phyloP scores from a whole-genome alignment of 306 rosid species.

The Vigna reflexopilosa region DNA sequence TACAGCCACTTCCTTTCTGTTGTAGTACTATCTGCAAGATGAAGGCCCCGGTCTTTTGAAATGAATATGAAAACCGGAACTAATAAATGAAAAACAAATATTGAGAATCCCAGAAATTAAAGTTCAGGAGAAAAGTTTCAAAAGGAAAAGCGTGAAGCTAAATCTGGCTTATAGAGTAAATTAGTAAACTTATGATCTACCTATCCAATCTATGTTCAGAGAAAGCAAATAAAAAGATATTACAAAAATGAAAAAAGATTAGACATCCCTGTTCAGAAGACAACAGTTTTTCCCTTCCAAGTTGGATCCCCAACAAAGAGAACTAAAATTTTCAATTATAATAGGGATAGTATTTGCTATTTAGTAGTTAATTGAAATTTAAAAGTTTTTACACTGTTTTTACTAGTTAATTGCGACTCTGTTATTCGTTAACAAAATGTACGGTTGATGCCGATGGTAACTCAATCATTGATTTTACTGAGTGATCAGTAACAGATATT shows the following conservation, averaged over 20 bases:
- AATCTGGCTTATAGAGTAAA: slow-evolving; percentile 15
- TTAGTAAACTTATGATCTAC: slow-evolving; percentile 15
- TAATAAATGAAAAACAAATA: slow-evolving; percentile 7
- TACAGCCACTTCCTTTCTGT: slow-evolving; percentile 60
- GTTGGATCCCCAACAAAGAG: not conserved
- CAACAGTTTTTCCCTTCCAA: slow-evolving; percentile 23
- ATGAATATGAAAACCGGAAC: slow-evolving; percentile 7
- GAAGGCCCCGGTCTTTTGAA: slow-evolving; percentile 21
- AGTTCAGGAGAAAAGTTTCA: not conserved
- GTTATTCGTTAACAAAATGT: not conserved
- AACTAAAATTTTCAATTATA: slow-evolving; percentile 7
- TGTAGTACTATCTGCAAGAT: slow-evolving; percentile 76
- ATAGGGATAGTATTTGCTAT: not conserved
- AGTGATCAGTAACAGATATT: not conserved
- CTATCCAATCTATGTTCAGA: slow-evolving; percentile 32
- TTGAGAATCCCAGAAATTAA: slow-evolving; percentile 15
- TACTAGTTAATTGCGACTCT: not conserved
- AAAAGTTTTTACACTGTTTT: not conserved
- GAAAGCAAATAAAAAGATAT: slow-evolving; percentile 13
- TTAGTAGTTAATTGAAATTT: not conserved
- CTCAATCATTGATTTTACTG: not conserved
- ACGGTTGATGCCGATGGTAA: not conserved
- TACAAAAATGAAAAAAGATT: not conserved
- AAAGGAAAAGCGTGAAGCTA: slow-evolving; percentile 13
- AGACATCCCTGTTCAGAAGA: slow-evolving; percentile 12